Conservation (phyloP, 495 filamentous ascomycete genomes). For the Staphylotrichum tortipilum region DNA sequence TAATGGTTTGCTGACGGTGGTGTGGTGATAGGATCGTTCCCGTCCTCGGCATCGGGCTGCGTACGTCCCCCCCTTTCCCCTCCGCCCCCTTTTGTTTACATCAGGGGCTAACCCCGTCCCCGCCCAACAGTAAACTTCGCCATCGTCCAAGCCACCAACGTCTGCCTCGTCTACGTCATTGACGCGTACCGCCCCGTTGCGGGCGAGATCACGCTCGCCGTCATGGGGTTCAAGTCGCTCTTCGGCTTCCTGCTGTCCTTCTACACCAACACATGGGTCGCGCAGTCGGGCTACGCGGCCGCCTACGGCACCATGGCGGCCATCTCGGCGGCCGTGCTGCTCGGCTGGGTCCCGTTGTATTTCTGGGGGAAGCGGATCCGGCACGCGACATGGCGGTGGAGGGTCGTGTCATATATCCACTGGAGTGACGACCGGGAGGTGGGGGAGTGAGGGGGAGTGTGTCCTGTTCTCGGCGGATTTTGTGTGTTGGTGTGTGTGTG, state of each 20-base stretch:
- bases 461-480: too few species aligned
- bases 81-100: not conserved
- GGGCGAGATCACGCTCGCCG: conserved; percentile 43
- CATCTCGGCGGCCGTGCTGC: conserved; percentile 34
- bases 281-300: conserved; percentile 38
- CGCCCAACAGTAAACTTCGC: conserved; percentile 38
- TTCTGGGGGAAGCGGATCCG: conserved; percentile 43
- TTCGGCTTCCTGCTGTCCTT: conserved; percentile 53
- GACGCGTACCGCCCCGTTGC: conserved; percentile 48
- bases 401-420: conserved; percentile 36
- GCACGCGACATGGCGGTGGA: conserved; percentile 39
- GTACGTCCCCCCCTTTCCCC: conserved; percentile 23
- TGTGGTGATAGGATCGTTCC: too few species aligned
- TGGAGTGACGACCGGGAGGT: conserved; percentile 44
- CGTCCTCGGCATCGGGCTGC: too few species aligned
- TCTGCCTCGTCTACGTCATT: conserved; percentile 46
- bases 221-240: conserved; percentile 46
- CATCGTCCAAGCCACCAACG: conserved; percentile 42
- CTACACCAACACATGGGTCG: conserved; percentile 50
- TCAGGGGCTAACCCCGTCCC: not conserved
- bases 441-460: conserved; percentile 29
- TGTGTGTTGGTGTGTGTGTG: too few species aligned
- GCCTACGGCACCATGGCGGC: conserved; percentile 49
- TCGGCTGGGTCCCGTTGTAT: conserved; percentile 38
- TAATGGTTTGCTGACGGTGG: too few species aligned